A percentile compares a stretch with the other conserved stretches of the same genome.
Conservation (phyloP, 2,329 filamentous ascomycete species). For the Calonectria pteridis region DNA sequence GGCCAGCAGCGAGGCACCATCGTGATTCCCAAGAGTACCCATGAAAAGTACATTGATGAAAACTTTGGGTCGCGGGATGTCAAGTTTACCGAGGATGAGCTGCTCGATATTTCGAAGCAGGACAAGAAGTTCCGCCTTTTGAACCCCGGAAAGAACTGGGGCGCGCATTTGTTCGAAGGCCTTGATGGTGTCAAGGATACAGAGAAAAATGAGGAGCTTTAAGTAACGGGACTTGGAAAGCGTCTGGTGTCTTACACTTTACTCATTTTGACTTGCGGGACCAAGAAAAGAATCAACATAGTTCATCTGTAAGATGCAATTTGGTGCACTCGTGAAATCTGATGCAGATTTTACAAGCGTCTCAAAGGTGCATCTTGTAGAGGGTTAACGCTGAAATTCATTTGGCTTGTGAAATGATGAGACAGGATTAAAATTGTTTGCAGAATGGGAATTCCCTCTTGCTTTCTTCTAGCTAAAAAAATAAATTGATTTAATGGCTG, state of each 20-base stretch:
- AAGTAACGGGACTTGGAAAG: neutral
- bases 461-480: neutral
- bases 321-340: too few relatives aligned
- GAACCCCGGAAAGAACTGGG: constrained; percentile 55
- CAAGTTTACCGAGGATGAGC: constrained; percentile 44
- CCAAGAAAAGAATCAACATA: neutral
- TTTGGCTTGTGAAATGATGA: too few relatives aligned
- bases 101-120: constrained; percentile 45
- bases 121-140: constrained; percentile 51
- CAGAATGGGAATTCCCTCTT: neutral
- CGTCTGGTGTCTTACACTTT: neutral
- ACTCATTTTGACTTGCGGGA: neutral
- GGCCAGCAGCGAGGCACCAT: constrained; percentile 36
- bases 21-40: constrained; percentile 38
- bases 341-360: too few relatives aligned
- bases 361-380: too few relatives aligned
- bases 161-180: constrained; percentile 54
- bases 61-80: constrained; percentile 35
- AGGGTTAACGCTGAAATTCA: too few relatives aligned
- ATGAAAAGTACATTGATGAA: constrained; percentile 36
- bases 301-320: neutral
- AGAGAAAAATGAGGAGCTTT: constrained; percentile 30
- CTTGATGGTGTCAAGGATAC: constrained; percentile 51
- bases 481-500: neutral
- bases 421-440: neutral